These are phyloP conservation scores for Stereum hirsutum DNA, from an alignment of 1,284 basidiomycete species.

Conservation along the genomic window DNA sequence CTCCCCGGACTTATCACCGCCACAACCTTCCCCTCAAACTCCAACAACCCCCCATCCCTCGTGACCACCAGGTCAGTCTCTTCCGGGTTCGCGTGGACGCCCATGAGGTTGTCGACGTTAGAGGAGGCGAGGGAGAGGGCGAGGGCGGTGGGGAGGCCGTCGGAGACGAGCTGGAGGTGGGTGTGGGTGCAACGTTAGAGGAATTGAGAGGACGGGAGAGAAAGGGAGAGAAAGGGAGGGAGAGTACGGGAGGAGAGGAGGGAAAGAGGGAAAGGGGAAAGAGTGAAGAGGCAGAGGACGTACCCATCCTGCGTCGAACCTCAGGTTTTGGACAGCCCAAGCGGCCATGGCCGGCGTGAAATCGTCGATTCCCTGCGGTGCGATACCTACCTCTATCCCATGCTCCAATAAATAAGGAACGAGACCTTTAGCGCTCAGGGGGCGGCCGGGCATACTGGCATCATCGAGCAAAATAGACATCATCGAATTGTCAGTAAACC, in stretches of 20 bases:
- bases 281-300: slow-evolving; percentile 12
- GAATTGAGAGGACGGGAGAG: slow-evolving; percentile 2
- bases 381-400: slow-evolving; percentile 56
- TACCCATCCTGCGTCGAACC: slow-evolving; percentile 65
- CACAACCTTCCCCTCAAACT: slow-evolving; percentile 48
- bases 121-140: slow-evolving; percentile 48
- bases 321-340: slow-evolving; percentile 54
- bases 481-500: no score
- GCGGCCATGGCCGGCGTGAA: slow-evolving; percentile 21
- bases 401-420: slow-evolving; percentile 40
- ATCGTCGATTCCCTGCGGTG: slow-evolving; percentile 33
- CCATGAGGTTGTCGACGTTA: slow-evolving; percentile 60
- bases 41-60: slow-evolving; percentile 45
- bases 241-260: slow-evolving; percentile 2
- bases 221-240: neutral
- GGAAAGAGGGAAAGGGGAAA: neutral
- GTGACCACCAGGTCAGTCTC: slow-evolving; percentile 55
- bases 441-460: neutral
- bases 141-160: slow-evolving; percentile 22
- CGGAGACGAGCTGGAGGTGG: slow-evolving; percentile 29
- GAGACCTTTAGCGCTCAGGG: slow-evolving; percentile 41
- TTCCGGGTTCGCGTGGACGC: slow-evolving; percentile 27
- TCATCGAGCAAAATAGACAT: no score
- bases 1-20: slow-evolving; percentile 39
- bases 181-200: no score